Evolutionary conservation across 2,329 filamentous ascomycete genomes (phyloP).

Genomic region (Alternaria arborescens): DNA sequence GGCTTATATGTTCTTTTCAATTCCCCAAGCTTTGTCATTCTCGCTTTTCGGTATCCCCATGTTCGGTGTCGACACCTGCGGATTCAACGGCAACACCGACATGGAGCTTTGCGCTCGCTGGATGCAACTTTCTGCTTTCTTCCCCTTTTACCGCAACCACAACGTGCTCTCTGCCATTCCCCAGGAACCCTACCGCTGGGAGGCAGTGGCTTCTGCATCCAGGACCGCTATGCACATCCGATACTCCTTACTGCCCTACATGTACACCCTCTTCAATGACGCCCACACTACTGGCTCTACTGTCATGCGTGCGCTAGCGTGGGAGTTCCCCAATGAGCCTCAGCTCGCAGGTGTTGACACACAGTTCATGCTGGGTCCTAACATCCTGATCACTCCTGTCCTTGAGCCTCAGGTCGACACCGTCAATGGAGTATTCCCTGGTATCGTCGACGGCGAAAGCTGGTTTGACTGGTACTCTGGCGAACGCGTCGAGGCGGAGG

Average conservation of each 20-base stretch:
- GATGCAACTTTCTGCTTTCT: conserved; percentile 78
- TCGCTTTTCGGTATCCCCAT: conserved; percentile 78
- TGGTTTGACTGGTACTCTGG: conserved; percentile 88
- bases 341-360: conserved; percentile 71
- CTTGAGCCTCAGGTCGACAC: conserved; percentile 68
- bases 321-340: conserved; percentile 78
- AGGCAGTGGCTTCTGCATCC: conserved; percentile 69
- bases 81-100: conserved; percentile 73
- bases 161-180: conserved; percentile 67
- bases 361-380: conserved; percentile 75
- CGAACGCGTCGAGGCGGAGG: conserved; percentile 59
- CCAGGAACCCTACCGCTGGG: conserved; percentile 79
- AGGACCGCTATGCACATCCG: conserved; percentile 73
- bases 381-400: conserved; percentile 72
- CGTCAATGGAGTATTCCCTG: conserved; percentile 75
- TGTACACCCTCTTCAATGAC: conserved; percentile 76
- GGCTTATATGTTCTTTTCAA: conserved; percentile 78
- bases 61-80: conserved; percentile 71
- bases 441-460: conserved; percentile 64
- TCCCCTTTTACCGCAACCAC: conserved; percentile 82
- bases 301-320: conserved; percentile 75
- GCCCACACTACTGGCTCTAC: conserved; percentile 73
- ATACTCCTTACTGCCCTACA: conserved; percentile 75
- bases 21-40: conserved; percentile 79
- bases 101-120: conserved; percentile 77